Conservation (phyloP, 1,284 basidiomycete species). For the Malassezia slooffiae region DNA sequence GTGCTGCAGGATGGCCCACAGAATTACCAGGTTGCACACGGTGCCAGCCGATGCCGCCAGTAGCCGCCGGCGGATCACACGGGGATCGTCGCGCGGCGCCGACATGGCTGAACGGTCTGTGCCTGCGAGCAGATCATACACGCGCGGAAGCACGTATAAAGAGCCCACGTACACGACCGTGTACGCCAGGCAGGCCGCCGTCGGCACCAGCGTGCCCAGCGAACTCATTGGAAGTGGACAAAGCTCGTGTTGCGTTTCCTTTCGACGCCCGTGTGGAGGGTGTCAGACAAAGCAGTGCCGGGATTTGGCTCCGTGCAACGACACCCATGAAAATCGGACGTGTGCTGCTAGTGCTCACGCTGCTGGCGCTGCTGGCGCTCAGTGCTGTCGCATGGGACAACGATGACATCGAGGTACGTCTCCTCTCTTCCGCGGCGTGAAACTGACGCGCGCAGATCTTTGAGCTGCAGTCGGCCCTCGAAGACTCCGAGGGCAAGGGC, state of each 20-base stretch:
- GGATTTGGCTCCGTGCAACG: no score
- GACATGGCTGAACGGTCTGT: not conserved
- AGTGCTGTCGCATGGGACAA: constrained; percentile 28
- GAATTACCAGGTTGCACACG: not conserved
- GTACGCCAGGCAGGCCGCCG: constrained; percentile 3
- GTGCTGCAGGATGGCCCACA: no score
- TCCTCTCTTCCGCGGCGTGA: no score
- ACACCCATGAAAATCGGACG: constrained; percentile 11
- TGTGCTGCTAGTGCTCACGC: constrained; percentile 7
- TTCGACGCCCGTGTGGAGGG: no score
- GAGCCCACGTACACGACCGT: constrained; percentile 15
- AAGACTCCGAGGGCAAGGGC: constrained; percentile 24
- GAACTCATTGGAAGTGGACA: constrained; percentile 1
- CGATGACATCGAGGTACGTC: constrained; percentile 29
- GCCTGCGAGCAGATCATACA: constrained; percentile 1
- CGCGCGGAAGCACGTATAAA: constrained; percentile 3
- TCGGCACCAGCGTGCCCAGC: not conserved
- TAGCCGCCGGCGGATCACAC: constrained; percentile 22
- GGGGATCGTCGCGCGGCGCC: constrained; percentile 20
- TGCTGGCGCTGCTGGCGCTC: constrained; percentile 4
- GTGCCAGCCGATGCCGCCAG: constrained; percentile 20
- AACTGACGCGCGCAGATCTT: constrained; percentile 29
- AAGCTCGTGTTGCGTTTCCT: no score
- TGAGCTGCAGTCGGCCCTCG: constrained; percentile 37
- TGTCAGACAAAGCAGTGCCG: no score